These are phyloP conservation scores for Ambrosia artemisiifolia DNA, from an alignment of 129 eudicot species.

Conservation along the genomic window DNA sequence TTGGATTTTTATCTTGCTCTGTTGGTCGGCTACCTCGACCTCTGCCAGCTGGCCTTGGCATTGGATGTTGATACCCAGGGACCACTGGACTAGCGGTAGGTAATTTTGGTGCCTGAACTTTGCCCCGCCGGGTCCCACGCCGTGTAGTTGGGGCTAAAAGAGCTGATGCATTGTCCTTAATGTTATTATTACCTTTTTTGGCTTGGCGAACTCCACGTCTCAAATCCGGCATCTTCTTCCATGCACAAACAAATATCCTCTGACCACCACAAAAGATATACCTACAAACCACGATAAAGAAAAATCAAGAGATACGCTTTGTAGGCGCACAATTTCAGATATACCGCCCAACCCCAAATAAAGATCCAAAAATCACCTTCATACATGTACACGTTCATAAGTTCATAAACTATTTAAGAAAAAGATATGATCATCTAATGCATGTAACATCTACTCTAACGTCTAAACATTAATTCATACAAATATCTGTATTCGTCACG, in stretches of 20 bases:
- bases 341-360: background rate
- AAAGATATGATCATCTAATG: background rate
- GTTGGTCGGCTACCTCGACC: constrained; percentile 41
- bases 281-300: background rate
- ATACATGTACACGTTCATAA: background rate
- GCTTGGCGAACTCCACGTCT: constrained; percentile 66
- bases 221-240: constrained; percentile 74
- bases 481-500: background rate
- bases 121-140: constrained; percentile 54
- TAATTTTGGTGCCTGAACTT: constrained; percentile 37
- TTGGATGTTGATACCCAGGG: constrained; percentile 38
- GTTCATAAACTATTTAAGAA: constrained; percentile 3
- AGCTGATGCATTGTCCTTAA: constrained; percentile 33
- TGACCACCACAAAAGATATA: background rate
- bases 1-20: constrained; percentile 44
- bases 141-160: constrained; percentile 44
- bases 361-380: background rate
- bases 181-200: constrained; percentile 38
- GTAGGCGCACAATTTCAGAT: background rate
- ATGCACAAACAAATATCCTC: constrained; percentile 37
- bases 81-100: constrained; percentile 28
- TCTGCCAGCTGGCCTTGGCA: constrained; percentile 62
- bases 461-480: background rate
- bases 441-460: constrained; percentile 13
- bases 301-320: background rate